Evolutionary conservation across 2,329 filamentous ascomycete genomes (phyloP), one percentile per base, ranked within the genome.

Genomic region (Fusarium nodosum): DNA sequence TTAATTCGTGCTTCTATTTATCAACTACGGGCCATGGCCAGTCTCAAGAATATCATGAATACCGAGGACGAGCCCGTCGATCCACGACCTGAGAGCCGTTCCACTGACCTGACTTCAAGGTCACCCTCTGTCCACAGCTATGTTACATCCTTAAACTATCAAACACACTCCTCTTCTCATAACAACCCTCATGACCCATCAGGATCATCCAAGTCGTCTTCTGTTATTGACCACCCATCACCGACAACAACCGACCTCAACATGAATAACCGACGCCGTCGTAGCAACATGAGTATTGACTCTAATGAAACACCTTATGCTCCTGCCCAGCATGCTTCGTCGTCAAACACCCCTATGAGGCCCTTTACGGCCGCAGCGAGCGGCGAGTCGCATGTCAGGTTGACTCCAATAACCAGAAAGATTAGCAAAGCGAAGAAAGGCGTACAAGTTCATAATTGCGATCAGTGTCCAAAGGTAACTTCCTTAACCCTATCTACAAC

Each of bases 401-500:
- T 86, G 68, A 88, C 86, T 24, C 86, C 86, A 13, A 85, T 88
- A 65, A 88, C 86, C 30, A 79, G 84, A 22, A 84, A 86, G 64
- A 83, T 87, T 41, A 88, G 86, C 74, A 83, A 86, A 66, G 86
- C 86, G 46, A 87, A 86, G 80, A 88, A 88, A 75, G 86, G 86
- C 15, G 79, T 87, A n/a, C 84, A 84, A 18, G 86, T 88, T 55
- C 86, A 88, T 74, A 81, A 79, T 4, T 88, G 86, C 67, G 82
- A 87, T 8, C 77, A 80, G 56, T 88, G 86, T 69, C 77, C 82
- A 20, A 88, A 87, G 82, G 85, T 86, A 78, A 38, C 48, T 30
- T 60, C 44, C 56, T 38, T 39, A 44, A 41, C 39, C 31, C 36
- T n/a, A 8, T 20, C 47, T 28, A 28, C 8, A 28, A 44, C 38